Evolutionary conservation across 192 early-diverging fungal genomes (phyloP), one percentile per base, ranked within the genome.

Genomic region (Podila verticillata): DNA sequence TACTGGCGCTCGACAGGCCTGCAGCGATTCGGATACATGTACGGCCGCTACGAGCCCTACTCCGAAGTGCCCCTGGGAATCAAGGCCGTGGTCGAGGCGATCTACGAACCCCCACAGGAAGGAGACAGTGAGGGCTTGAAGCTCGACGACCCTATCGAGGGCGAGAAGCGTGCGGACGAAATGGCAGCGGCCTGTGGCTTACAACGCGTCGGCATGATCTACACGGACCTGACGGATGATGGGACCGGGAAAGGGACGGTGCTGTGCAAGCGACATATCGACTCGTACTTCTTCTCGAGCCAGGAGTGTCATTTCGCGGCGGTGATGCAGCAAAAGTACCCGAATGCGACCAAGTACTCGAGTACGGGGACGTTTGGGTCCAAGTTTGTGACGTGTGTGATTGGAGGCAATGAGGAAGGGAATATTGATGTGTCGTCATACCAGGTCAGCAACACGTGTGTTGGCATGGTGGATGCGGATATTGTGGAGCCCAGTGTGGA

Each of bases 11-110:
- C 80, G 10, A 92, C 96, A 39, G 95, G 96, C 13, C 85, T 82
- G 63, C 98, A 99, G 84, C 91, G 98, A 19, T 93, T 97, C 70
- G 98, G 96, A n/a, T 95, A 94, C 65, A 79, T 99, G 61, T 98
- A 95, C 82, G 98, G 98, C 7, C 89, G 91, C 48, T 98, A 96
- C 82, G 93, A 96, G 73, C 89, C 91, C 30, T 97, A 97, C 65
- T 62, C 89, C 22, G 94, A 98, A 57, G 96, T 99, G 6, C 96
- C 97, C 4, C 81, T 99, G 54, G 97, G 98, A 15, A 91, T 98
- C 63, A 98, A 99, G 74, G 97, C 97, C 2, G 93, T 98, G 24
- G 96, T 99, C 5, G 92, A 93, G 67, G 93, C 90, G 0, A 96
- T 99, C 58, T 98, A 96, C 68, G 98, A 99, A 83, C 96, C 96